Base-by-base conservation (phyloP, 1,139 yeast species). In the Blastobotrys ciferrii region DNA sequence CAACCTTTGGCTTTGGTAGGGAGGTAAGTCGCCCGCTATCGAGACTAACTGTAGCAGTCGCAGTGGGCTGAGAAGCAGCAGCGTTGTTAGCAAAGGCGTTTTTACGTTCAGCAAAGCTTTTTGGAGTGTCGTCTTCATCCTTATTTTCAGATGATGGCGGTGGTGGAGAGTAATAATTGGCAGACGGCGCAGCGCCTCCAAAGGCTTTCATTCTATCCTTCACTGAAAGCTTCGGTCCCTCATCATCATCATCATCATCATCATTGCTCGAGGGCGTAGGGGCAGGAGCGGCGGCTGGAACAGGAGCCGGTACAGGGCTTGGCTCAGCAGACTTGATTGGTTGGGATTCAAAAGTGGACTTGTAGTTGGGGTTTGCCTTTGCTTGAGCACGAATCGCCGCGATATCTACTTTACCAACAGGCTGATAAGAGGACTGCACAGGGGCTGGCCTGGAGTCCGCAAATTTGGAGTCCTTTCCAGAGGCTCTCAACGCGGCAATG, bases 1-100 rank as follows among this genome's bases (percentile, higher is more conserved):
- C 63, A 9, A 76, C 74, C 66, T 82, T 82, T 48, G 84, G 87
- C 62, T 82, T 83, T 37, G 89, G 88, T 56, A 83, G 68, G 3
- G 81, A 77, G 2, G 83, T 74, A 51, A 83, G 70, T 58, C 86
- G 71, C 7, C 66, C 69, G 19, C 58, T 48, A 32, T 20, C 19
- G 6, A 17, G 43, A 25, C 13, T n/a, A 20, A n/a, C 20, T n/a
- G 23, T 4, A 33, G 46, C 23, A 40, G 46, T 9, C 40, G 44
- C 28, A 45, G 35, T 12, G 15, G 39, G 23, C 39, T 45, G 25
- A 31, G 32, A 13, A 39, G 44, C 5, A 36, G 46, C 4, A 33
- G 45, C 30, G 43, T 37, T 14, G 39, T 23, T 32, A 42, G 45
- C 12, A 38, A 43, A 19, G 7, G 31, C 31, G 31, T 14, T 20